These are phyloP conservation scores for Pluteus cervinus DNA, from an alignment of 768 basidiomycete species.

Conservation along the genomic window DNA sequence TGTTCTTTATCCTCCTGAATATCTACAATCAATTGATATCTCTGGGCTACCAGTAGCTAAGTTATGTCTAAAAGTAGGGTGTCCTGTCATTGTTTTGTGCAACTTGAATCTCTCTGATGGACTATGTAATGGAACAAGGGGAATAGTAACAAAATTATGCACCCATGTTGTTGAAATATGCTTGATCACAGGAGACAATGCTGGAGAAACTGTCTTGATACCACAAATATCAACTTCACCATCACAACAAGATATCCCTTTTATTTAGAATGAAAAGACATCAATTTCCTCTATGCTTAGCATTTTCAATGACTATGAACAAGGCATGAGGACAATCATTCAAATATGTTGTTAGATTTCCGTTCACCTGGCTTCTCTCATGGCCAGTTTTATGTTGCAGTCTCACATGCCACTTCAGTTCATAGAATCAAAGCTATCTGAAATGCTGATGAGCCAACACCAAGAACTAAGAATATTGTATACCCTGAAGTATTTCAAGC, in stretches of 20 bases:
- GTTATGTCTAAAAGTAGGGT: slow-evolving; percentile 20
- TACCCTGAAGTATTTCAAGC: not conserved
- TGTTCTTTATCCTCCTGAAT: no score
- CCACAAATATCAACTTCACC: no score
- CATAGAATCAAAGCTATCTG: not conserved
- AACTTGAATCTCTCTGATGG: slow-evolving; percentile 28
- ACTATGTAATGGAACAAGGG: slow-evolving; percentile 29
- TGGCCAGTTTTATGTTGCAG: not conserved
- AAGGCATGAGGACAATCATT: no score
- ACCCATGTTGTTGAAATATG: no score
- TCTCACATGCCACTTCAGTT: not conserved
- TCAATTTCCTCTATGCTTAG: no score
- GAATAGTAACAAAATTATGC: slow-evolving; percentile 13
- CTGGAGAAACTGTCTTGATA: no score
- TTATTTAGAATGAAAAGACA: no score
- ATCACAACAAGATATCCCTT: no score
- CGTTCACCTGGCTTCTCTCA: not conserved
- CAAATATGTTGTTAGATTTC: no score
- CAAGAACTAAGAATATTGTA: not conserved
- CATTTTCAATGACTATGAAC: no score
- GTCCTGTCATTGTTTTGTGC: slow-evolving; percentile 31
- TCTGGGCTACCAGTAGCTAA: slow-evolving; percentile 26
- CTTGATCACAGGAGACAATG: no score
- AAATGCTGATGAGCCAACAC: not conserved
- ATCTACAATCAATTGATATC: no score